phyloP scores from a whole-genome alignment of 2,329 filamentous ascomycete species.

The Fusarium pininemorale region DNA sequence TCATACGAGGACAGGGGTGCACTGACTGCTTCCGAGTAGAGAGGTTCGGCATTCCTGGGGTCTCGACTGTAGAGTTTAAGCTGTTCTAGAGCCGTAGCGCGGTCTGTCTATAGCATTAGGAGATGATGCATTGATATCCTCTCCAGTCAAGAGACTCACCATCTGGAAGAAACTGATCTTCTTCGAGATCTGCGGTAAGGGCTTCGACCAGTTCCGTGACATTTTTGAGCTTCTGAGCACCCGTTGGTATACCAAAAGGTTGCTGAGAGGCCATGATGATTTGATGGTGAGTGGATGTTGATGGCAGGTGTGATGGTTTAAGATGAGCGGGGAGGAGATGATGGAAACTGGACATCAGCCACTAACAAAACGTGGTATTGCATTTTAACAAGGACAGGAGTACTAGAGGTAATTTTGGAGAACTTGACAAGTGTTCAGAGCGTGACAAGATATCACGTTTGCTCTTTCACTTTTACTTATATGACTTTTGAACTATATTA shows the following conservation, averaged over 20 bases:
- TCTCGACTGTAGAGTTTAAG: constrained; percentile 76
- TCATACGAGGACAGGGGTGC: not conserved
- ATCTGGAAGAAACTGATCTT: constrained; percentile 65
- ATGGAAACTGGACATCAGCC: constrained; percentile 22
- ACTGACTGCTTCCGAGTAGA: constrained; percentile 81
- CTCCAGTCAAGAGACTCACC: constrained; percentile 52
- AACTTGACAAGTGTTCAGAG: not conserved
- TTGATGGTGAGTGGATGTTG: not conserved
- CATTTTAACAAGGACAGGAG: not conserved
- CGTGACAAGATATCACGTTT: not conserved
- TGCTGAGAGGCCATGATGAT: constrained; percentile 34
- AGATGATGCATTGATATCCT: not conserved
- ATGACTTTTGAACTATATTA: not conserved
- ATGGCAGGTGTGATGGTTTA: not conserved
- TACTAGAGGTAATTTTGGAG: not conserved
- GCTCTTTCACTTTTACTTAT: not conserved
- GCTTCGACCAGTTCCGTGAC: constrained; percentile 71
- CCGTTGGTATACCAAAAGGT: constrained; percentile 48
- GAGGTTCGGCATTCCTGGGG: constrained; percentile 76
- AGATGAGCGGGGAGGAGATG: constrained; percentile 23
- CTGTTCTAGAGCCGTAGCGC: constrained; percentile 68
- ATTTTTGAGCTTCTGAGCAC: constrained; percentile 67
- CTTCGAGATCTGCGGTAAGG: constrained; percentile 69
- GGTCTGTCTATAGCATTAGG: constrained; percentile 58
- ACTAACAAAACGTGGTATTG: constrained; percentile 19